Conservation (phyloP, 805 yeast genomes). For the Candida maltosa region DNA sequence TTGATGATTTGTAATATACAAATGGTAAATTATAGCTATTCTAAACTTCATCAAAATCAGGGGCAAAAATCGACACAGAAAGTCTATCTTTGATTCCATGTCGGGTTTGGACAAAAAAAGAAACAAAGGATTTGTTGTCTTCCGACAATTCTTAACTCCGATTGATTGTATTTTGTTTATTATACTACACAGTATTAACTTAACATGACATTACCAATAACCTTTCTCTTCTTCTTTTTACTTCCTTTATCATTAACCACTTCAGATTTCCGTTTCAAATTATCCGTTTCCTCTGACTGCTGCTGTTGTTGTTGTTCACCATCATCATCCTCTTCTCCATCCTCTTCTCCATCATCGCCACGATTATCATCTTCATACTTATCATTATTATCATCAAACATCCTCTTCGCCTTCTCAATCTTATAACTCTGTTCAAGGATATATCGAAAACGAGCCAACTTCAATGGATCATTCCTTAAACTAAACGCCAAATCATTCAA, state of each 20-base stretch:
- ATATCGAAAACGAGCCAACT: constrained; percentile 37
- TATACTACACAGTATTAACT: too few species aligned
- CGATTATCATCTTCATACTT: constrained; percentile 10
- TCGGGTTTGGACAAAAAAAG: too few species aligned
- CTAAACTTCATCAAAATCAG: too few species aligned
- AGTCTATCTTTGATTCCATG: too few species aligned
- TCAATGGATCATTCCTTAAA: constrained; percentile 39
- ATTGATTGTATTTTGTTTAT: too few species aligned
- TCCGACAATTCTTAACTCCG: too few species aligned
- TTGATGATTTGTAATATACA: too few species aligned
- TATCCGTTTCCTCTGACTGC: too few species aligned
- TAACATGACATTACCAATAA: constrained; percentile 13
- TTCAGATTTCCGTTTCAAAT: too few species aligned
- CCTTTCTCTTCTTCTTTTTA: constrained; percentile 20
- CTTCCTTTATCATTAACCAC: constrained; percentile 2
- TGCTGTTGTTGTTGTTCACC: not conserved
- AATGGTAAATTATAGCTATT: too few species aligned
- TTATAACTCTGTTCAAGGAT: constrained; percentile 35
- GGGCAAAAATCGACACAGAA: too few species aligned
- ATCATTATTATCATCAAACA: constrained; percentile 31
- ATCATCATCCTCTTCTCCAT: constrained; percentile 11
- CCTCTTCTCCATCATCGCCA: constrained; percentile 15
- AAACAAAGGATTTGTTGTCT: too few species aligned
- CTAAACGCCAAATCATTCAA: constrained; percentile 42
- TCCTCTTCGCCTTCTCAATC: constrained; percentile 38